Evolutionary conservation across 495 filamentous ascomycete species (phyloP).

Genomic region (Cercophora samala): DNA sequence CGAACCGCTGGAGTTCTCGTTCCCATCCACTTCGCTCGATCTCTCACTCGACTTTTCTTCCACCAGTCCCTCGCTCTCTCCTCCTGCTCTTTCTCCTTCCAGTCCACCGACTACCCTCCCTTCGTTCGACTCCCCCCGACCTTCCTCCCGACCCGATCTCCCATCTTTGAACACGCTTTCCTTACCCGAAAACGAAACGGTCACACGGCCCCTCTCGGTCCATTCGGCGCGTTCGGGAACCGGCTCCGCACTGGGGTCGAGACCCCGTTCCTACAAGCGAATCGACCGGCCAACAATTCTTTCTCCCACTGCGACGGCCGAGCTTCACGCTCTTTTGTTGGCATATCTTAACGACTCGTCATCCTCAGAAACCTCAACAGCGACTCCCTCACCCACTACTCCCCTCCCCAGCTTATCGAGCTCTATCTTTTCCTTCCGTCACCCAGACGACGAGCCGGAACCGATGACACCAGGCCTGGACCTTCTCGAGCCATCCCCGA

Average conservation of each 20-base stretch:
- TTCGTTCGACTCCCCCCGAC: not conserved
- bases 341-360: slow-evolving; percentile 32
- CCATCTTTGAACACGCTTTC: slow-evolving; percentile 2
- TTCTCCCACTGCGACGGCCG: slow-evolving; percentile 33
- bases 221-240: slow-evolving; percentile 24
- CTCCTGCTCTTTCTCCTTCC: slow-evolving; percentile 2
- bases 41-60: not conserved
- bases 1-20: not conserved
- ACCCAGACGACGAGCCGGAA: slow-evolving; percentile 19
- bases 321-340: slow-evolving; percentile 32
- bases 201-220: slow-evolving; percentile 19
- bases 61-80: not conserved
- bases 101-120: not conserved
- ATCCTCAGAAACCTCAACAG: slow-evolving; percentile 22
- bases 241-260: slow-evolving; percentile 8
- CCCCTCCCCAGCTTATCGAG: slow-evolving; percentile 23
- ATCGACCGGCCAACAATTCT: slow-evolving; percentile 37
- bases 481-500: slow-evolving; percentile 37
- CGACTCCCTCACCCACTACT: slow-evolving; percentile 32
- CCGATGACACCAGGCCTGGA: slow-evolving; percentile 28
- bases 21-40: not conserved
- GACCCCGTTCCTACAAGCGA: slow-evolving; percentile 34
- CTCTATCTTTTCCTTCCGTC: slow-evolving; percentile 23
- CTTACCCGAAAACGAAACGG: slow-evolving; percentile 11
- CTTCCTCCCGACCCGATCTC: slow-evolving; percentile 12